A percentile compares a stretch with the other conserved stretches of the same genome.
These are phyloP conservation scores for Vinca minor DNA, from an alignment of 257 asterid genomes.

Conservation along the genomic window DNA sequence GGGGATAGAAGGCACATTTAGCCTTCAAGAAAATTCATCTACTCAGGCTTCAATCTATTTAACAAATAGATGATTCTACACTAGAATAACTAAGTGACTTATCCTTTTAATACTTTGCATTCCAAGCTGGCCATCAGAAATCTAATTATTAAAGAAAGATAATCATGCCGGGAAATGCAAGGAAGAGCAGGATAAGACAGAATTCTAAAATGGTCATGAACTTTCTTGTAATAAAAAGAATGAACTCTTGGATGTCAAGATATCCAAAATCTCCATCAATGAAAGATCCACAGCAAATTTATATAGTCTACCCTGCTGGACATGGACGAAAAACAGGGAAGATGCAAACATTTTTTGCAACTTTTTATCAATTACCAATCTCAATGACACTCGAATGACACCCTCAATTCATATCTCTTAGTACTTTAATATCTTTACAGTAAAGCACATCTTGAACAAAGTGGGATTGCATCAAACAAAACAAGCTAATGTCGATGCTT, in stretches of 20 bases:
- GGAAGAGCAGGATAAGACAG: not conserved
- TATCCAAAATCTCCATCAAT: not conserved
- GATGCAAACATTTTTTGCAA: not conserved
- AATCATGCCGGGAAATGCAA: not conserved
- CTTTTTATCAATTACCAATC: too few species aligned
- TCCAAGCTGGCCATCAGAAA: not conserved
- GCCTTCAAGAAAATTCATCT: not conserved
- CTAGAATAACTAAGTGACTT: not conserved
- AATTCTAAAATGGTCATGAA: not conserved
- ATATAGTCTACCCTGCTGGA: not conserved
- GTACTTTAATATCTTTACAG: not conserved
- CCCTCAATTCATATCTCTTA: not conserved
- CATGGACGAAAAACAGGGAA: not conserved
- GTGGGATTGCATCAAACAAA: not conserved
- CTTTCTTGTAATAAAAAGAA: not conserved
- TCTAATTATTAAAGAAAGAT: not conserved
- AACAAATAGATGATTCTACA: not conserved
- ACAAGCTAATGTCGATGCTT: not conserved
- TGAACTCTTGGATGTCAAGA: not conserved
- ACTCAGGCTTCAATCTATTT: not conserved
- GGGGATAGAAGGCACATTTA: not conserved
- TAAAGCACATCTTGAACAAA: not conserved
- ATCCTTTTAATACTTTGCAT: not conserved
- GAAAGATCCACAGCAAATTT: not conserved
- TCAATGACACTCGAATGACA: not conserved